A percentile compares a stretch with the other conserved stretches of the same genome.
Evolutionary conservation across 2,329 filamentous ascomycete genomes (phyloP).

Genomic region (Scedosporium dehoogii): DNA sequence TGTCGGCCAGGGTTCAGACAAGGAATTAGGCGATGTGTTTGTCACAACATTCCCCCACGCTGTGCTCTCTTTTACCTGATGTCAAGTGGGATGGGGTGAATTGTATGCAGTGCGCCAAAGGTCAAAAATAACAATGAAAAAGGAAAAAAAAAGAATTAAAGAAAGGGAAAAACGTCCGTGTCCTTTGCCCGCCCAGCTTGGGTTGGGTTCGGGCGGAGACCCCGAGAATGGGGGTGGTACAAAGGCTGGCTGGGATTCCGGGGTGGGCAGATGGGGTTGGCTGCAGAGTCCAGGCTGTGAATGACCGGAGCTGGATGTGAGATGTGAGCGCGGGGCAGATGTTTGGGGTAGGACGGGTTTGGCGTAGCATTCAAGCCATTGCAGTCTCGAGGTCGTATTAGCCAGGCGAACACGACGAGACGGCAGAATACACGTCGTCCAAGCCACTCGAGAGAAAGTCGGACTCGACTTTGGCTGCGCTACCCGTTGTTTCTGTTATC

Average conservation of each 20-base stretch:
- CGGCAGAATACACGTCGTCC: neutral
- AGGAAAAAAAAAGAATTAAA: neutral
- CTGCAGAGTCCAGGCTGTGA: neutral
- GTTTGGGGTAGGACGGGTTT: neutral
- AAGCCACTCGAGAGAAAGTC: neutral
- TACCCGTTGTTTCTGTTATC: neutral
- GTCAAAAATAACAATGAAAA: neutral
- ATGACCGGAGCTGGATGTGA: neutral
- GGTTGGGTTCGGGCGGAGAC: neutral
- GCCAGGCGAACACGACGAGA: neutral
- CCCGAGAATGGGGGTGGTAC: neutral
- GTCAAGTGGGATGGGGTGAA: neutral
- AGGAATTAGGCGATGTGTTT: neutral
- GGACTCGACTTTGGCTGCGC: neutral
- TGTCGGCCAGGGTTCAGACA: neutral
- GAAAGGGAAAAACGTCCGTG: neutral
- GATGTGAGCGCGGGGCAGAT: neutral
- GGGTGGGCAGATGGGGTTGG: neutral
- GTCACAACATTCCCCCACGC: neutral
- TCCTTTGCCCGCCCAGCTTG: neutral
- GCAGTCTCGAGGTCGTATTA: neutral
- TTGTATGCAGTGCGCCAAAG: neutral
- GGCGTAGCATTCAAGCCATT: neutral
- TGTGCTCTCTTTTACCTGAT: neutral
- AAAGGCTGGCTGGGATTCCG: neutral